Base-by-base conservation (phyloP, 148 eudicot species). In the Diospyros kaki region DNA sequence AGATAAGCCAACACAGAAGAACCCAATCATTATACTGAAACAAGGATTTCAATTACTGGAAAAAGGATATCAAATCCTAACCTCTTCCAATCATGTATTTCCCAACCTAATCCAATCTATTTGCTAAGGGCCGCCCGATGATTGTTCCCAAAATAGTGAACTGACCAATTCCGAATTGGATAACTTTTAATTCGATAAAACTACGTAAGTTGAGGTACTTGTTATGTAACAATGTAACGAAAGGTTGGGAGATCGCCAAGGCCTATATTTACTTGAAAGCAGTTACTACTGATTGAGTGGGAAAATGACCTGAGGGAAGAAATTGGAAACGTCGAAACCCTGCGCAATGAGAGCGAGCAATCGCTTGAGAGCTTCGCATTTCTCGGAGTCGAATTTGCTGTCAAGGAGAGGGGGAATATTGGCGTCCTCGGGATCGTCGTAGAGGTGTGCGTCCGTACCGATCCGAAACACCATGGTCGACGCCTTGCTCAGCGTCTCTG, bases 381-480 rank as follows among this genome's bases (percentile, higher is more conserved):
- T 96, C 69, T 96, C 98, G 69, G 94, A 82, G 66, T 96, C 98
- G 80, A 85, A 96, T 79, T 87, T 88, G 89, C 98, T 93, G 73
- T 91, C 99, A 52, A 96, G 89, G 1, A 96, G 88, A 2, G 98
- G 89, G 8, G 83, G 84, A 64, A 96, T 88, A 77, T 81, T 91
- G 84, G 87, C 97, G 75, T 96, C 99, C 12, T 96, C 99, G 1
- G 98, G 99, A 80, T 96, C 99, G 81, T 96, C 98, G 85, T 96
- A 96, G 65, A 96, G 94, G 73, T 96, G 97, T 9, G 99, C 99
- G 79, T 96, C 99, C 64, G 94, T 96, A 17, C 99, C 99, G 85
- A 96, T 92, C 75, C 99, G 86, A 13, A 93, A 96, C 86, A 96
- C 86, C 92, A 93, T 84, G 0, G 91, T 79, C 48, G 99, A 93